A percentile compares a stretch with the other conserved stretches of the same genome.
Conservation (phyloP, 2,329 filamentous ascomycete genomes). For the Tympanopsis confertula region DNA sequence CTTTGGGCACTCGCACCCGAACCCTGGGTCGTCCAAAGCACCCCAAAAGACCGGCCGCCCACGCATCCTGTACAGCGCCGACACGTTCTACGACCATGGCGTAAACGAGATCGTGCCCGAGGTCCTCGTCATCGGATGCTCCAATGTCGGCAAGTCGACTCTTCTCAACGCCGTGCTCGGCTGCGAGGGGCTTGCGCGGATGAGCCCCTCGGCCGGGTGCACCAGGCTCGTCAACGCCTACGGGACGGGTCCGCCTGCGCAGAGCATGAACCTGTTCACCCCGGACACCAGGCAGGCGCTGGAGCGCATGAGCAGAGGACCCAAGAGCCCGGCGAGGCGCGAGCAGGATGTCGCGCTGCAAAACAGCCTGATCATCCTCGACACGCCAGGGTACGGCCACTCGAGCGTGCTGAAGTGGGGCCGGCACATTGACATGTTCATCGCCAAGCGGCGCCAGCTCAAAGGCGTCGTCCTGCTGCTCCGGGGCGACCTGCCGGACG, state of each 20-base stretch:
- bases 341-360: constrained; percentile 27
- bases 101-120: constrained; percentile 41
- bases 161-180: constrained; percentile 74
- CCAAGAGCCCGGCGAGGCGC: too few species aligned
- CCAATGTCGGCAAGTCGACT: constrained; percentile 81
- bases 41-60: too few species aligned
- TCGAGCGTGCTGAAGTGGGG: constrained; percentile 37
- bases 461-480: constrained; percentile 40
- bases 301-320: constrained; percentile 5
- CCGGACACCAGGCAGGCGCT: constrained; percentile 11
- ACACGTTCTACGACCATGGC: constrained; percentile 32
- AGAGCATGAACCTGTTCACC: constrained; percentile 8
- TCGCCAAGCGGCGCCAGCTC: constrained; percentile 31
- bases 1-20: too few species aligned
- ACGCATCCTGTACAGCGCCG: constrained; percentile 37
- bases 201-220: constrained; percentile 36
- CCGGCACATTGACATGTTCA: constrained; percentile 35
- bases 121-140: constrained; percentile 72
- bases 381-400: constrained; percentile 33
- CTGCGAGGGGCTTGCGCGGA: constrained; percentile 38
- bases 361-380: constrained; percentile 32
- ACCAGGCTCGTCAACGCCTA: constrained; percentile 44
- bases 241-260: constrained; percentile 33
- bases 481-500: too few species aligned
- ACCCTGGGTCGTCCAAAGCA: too few species aligned